Evolutionary conservation across 345 rosid genomes (phyloP), one percentile per base, ranked within the genome.

Genomic region (Erucastrum elatum): DNA sequence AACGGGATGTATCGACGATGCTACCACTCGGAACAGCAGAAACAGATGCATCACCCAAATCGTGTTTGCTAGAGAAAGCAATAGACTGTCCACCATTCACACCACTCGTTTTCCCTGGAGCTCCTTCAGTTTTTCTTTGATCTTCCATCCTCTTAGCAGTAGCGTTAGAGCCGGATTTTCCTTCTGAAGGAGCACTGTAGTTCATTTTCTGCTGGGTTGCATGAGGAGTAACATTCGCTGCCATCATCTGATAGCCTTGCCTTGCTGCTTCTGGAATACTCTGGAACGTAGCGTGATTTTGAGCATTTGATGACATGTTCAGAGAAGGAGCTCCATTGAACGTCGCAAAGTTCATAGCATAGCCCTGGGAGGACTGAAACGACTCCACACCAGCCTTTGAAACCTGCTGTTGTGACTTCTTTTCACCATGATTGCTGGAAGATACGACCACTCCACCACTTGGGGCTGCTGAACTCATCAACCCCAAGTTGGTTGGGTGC

Each of bases 311-410:
- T 15, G 98, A 85, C 46, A 93, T 87, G 78, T 91, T 96, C 39
- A 92, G 68, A 66, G 88, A 74, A 26, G 87, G 84, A 75, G 87
- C 79, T 61, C 96, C 94, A 80, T 82, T 90, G 37, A 89, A 81
- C 21, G 97, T 78, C 6, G 91, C 83, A 84, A 90, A 90, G 16
- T 98, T 88, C 96, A 96, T 84, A 16, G 95, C 94, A 87, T 89
- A 90, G 70, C 94, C 85, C 81, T 85, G 97, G 55, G 97, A 83
- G 55, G 97, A 83, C 0, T 80, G 77, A 4, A 86, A 74, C 6
- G 90, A 71, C 53, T 96, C 99, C 34, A 68, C 80, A 34, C 92
- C 93, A 37, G 87, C 79, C 77, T 87, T 93, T 2, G 92, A 75
- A 33, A 80, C 81, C 72, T 66, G 80, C 41, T 86, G 95, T 41